Percentiles rank a stretch among this genome's conserved stretches.
phyloP scores from a whole-genome alignment of 2,329 filamentous ascomycete species.

The Stemphylium lycopersici region DNA sequence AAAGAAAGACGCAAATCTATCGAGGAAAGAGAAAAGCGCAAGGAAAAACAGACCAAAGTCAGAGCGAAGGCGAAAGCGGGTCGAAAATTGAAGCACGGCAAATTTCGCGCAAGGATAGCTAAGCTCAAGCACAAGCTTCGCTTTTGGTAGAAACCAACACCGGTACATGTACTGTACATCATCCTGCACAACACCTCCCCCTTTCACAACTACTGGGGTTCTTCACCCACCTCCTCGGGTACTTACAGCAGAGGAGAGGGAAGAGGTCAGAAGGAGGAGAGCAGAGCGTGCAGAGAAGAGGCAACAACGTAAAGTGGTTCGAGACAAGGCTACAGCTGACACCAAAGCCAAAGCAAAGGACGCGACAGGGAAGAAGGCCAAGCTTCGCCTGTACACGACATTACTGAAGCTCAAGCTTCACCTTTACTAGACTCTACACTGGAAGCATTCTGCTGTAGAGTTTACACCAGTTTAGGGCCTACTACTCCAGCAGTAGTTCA shows the following conservation, averaged over 20 bases:
- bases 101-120: background rate
- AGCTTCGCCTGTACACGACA: background rate
- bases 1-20: background rate
- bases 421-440: background rate
- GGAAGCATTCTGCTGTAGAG: too few relatives aligned
- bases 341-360: background rate
- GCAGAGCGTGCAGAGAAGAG: too few relatives aligned
- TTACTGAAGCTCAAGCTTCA: slow-evolving; percentile 2
- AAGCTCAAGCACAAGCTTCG: background rate
- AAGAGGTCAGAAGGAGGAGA: background rate
- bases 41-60: background rate
- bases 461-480: background rate
- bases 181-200: too few relatives aligned
- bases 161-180: background rate
- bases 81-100: background rate
- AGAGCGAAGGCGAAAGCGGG: background rate
- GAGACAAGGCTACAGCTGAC: background rate
- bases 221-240: background rate
- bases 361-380: background rate
- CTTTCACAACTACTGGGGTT: background rate
- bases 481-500: too few relatives aligned
- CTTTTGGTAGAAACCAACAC: background rate
- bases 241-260: background rate
- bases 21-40: slow-evolving; percentile 4
- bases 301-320: background rate